Evolutionary conservation across 2,329 filamentous ascomycete species (phyloP).

Genomic region (Colletotrichum horii): DNA sequence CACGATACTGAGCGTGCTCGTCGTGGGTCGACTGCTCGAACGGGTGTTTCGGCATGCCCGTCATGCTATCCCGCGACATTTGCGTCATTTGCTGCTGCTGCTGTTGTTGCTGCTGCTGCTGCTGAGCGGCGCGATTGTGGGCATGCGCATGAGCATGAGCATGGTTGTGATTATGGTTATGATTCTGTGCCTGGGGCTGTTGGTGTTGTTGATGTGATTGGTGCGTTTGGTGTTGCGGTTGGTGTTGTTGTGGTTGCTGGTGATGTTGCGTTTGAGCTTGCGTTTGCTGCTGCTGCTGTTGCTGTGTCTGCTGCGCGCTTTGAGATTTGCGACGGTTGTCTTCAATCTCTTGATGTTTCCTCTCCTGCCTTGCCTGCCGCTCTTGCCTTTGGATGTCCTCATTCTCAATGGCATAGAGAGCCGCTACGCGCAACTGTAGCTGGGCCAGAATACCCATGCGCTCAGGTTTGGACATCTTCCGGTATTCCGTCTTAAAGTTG

Average conservation of each 20-base stretch:
- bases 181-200: slow-evolving; percentile 3
- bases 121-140: slow-evolving; percentile 3
- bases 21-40: slow-evolving; percentile 22
- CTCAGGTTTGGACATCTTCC: slow-evolving; percentile 45
- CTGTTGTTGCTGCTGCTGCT: slow-evolving; percentile 12
- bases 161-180: slow-evolving; percentile 4
- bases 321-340: slow-evolving; percentile 33
- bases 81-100: slow-evolving; percentile 18
- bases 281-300: slow-evolving; percentile 15
- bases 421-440: slow-evolving; percentile 46
- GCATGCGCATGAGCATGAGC: neutral
- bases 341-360: slow-evolving; percentile 42
- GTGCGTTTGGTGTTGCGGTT: slow-evolving; percentile 25
- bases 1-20: slow-evolving; percentile 22
- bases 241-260: slow-evolving; percentile 22
- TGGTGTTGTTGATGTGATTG: slow-evolving; percentile 10
- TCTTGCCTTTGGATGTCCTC: slow-evolving; percentile 46
- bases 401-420: slow-evolving; percentile 50
- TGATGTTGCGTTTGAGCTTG: slow-evolving; percentile 18
- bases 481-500: slow-evolving; percentile 48
- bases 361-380: slow-evolving; percentile 42
- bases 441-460: slow-evolving; percentile 43
- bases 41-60: slow-evolving; percentile 16
- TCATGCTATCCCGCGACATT: slow-evolving; percentile 19
- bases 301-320: slow-evolving; percentile 29